A percentile compares a stretch with the other conserved stretches of the same genome.
These are phyloP conservation scores for Physaria fendleri DNA, from an alignment of 345 rosid species.

Conservation along the genomic window DNA sequence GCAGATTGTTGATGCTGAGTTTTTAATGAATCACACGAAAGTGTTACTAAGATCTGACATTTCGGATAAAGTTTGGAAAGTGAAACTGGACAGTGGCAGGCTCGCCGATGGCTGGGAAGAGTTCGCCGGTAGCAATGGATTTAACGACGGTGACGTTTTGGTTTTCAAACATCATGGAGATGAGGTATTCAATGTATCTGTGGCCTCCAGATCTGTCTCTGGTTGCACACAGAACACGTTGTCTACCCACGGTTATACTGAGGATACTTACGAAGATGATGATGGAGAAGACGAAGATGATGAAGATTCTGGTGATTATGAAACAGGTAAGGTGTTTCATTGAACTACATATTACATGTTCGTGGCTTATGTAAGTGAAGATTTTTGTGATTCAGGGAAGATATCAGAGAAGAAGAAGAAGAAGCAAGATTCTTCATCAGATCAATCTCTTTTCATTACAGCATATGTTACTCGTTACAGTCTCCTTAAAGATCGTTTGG, in stretches of 20 bases:
- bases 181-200: slow-evolving; percentile 17
- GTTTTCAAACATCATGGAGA: slow-evolving; percentile 20
- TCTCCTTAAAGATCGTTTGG: slow-evolving; percentile 21
- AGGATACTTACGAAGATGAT: neutral
- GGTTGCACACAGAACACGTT: neutral
- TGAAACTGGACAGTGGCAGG: neutral
- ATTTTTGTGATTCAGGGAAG: slow-evolving; percentile 15
- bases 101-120: slow-evolving; percentile 24
- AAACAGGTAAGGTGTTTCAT: neutral
- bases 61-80: slow-evolving; percentile 8
- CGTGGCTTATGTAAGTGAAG: neutral
- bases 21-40: slow-evolving; percentile 9
- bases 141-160: slow-evolving; percentile 13
- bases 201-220: neutral
- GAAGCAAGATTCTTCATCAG: slow-evolving; percentile 17
- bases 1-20: slow-evolving; percentile 14
- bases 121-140: slow-evolving; percentile 1
- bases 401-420: neutral
- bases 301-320: neutral
- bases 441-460: neutral
- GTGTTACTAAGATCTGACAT: slow-evolving; percentile 9
- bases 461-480: slow-evolving; percentile 18
- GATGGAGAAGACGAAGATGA: neutral
- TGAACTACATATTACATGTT: neutral
- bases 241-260: neutral